These are phyloP conservation scores for Debaryomyces maramus DNA, from an alignment of 805 yeast genomes.

Conservation along the genomic window DNA sequence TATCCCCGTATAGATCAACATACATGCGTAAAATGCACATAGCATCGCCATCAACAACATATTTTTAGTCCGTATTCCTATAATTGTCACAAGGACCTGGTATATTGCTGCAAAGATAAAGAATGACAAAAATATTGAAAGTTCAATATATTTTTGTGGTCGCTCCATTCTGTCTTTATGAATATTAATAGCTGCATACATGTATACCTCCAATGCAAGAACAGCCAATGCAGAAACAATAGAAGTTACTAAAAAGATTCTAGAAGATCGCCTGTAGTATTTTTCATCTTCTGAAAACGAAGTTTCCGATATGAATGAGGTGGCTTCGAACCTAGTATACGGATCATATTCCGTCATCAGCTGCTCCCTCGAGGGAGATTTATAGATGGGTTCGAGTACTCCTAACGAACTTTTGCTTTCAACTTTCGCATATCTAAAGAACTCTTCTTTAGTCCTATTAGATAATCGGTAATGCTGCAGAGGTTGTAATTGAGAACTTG, in stretches of 20 bases:
- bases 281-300: neutral
- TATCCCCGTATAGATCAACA: slow-evolving; percentile 48
- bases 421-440: neutral
- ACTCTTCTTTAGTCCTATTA: neutral
- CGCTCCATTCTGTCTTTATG: slow-evolving; percentile 22
- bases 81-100: slow-evolving; percentile 37
- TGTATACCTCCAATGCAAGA: slow-evolving; percentile 36
- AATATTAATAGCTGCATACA: slow-evolving; percentile 39
- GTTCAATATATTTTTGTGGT: slow-evolving; percentile 24
- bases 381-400: neutral
- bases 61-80: slow-evolving; percentile 41
- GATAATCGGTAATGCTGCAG: neutral
- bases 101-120: slow-evolving; percentile 48
- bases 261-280: neutral
- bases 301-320: neutral
- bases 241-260: slow-evolving; percentile 29
- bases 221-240: slow-evolving; percentile 33
- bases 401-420: neutral
- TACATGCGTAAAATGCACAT: slow-evolving; percentile 39
- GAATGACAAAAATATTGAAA: slow-evolving; percentile 46
- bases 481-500: neutral
- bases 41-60: slow-evolving; percentile 40
- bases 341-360: neutral
- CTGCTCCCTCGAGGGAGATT: neutral
- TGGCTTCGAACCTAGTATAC: neutral